Conservation (phyloP, 2,329 filamentous ascomycete genomes). For the Talaromyces rugulosus region DNA sequence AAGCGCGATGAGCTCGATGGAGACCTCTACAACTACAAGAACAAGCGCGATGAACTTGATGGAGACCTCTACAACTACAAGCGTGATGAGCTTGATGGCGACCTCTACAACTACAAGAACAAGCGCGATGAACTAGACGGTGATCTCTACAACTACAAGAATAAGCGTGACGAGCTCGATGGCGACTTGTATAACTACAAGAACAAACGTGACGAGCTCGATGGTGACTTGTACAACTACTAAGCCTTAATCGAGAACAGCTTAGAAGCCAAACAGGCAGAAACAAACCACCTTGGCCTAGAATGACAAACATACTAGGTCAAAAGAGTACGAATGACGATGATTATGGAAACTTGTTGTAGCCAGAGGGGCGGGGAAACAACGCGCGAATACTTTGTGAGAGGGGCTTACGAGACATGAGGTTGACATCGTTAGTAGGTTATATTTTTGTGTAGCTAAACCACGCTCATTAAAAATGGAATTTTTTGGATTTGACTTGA, state of each 20-base stretch:
- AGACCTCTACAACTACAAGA: neutral
- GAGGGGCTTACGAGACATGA: neutral
- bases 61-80: neutral
- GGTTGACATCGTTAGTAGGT: neutral
- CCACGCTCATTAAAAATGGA: neutral
- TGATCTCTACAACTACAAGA: neutral
- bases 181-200: too few relatives aligned
- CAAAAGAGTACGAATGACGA: neutral
- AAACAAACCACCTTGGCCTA: neutral
- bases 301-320: neutral
- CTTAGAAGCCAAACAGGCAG: neutral
- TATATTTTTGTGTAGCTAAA: neutral
- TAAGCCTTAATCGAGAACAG: neutral
- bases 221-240: neutral
- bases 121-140: neutral
- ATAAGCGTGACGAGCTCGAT: neutral
- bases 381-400: too few relatives aligned
- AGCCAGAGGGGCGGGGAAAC: neutral
- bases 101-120: neutral
- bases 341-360: neutral
- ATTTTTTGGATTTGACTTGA: neutral
- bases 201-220: too few relatives aligned
- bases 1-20: neutral
- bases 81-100: neutral
- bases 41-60: neutral